A percentile compares a stretch with the other conserved stretches of the same genome.
phyloP scores from a whole-genome alignment of 306 rosid genomes.

The Malus domestica region ASM211411v1 NC_041801.1:1209001-1209500 shows the following conservation, averaged over 20 bases:
- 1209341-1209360: too few species aligned
- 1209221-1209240: background rate
- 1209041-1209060: slow-evolving; percentile 68
- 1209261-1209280: background rate
- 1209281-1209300: too few species aligned
- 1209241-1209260: background rate
- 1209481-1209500: too few species aligned
- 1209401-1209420: too few species aligned
- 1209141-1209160: background rate
- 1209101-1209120: background rate
- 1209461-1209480: too few species aligned
- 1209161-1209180: background rate
- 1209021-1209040: slow-evolving; percentile 64
- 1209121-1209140: background rate
- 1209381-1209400: too few species aligned
- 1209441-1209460: too few species aligned
- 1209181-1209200: background rate
- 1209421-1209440: too few species aligned
- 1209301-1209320: too few species aligned
- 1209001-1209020: slow-evolving; percentile 89
- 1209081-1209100: slow-evolving; percentile 23
- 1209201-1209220: background rate
- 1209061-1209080: slow-evolving; percentile 69
- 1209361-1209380: too few species aligned
- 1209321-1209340: too few species aligned